Evolutionary conservation across 345 rosid species (phyloP), one percentile per base, ranked within the genome.

Genomic region (Sisymbrium altissimum): DNA sequence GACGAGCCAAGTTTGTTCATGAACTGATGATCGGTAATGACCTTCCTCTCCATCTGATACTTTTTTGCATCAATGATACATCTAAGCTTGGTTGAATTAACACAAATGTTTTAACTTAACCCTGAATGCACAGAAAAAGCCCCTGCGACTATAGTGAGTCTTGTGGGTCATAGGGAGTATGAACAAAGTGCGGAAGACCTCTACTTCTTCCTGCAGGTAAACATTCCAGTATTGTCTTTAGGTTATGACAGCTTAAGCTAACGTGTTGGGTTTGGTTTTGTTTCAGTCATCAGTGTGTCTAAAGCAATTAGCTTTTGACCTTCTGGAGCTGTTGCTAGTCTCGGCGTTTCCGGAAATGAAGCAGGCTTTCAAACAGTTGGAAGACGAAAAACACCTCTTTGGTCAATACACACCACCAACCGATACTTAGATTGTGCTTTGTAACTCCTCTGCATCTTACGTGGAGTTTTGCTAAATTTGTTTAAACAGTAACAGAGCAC

Each of bases 181-280:
- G 91, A 89, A 81, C 97, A 92, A 77, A 86, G 89, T 67, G 95
- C 91, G 0, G 89, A 85, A 82, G 99, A 96, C 75, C 87, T 96
- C 59, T 96, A 96, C 81, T 89, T 87, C 83, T 90, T 96, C 78
- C 85, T 96, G 74, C 98, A 96, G 97, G 99, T 90, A 85, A 70
- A 58, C 44, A 65, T 38, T 40, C 19, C 3, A 52, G 0, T 52
- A n/a, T 27, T 56, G 62, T 54, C 79, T 41, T 25, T 12, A 53
- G 54, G 46, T 21, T 48, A 49, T 38, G 43, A 43, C 21, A 68
- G 60, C 58, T 44, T 9, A 8, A 61, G 21, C 50, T 61, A 25
- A 58, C 18, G 11, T 2, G 32, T 44, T 3, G 29, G 29, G 17
- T 40, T 57, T 74, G 17, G 33, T 57, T 8, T 35, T 53, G 44